Conservation (phyloP, 202 grass and related monocot genomes). For the Cymbopogon flexuosus region DNA sequence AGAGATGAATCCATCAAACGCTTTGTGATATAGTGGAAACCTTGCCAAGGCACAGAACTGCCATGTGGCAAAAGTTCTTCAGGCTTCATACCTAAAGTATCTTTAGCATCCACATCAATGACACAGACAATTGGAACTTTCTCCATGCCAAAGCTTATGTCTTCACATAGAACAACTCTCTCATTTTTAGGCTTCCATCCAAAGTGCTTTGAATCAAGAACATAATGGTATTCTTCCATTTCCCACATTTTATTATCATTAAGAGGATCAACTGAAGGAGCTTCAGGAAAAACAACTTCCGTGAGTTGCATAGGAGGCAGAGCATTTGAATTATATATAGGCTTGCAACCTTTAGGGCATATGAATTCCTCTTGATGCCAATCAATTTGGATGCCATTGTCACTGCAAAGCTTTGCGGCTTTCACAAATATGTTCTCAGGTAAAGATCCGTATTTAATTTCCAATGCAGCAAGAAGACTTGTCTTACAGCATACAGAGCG, state of each 20-base stretch:
- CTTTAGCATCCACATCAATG: conserved; percentile 61
- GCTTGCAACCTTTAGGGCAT: conserved; percentile 78
- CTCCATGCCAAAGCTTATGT: conserved; percentile 87
- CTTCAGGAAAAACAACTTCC: conserved; percentile 22
- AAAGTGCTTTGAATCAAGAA: conserved; percentile 77
- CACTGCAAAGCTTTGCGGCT: conserved; percentile 93
- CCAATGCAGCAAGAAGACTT: conserved; percentile 62
- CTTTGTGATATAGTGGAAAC: conserved; percentile 66
- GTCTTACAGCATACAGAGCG: conserved; percentile 74
- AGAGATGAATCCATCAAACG: conserved; percentile 65
- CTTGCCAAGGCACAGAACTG: conserved; percentile 69
- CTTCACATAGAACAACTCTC: conserved; percentile 67
- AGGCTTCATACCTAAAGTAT: conserved; percentile 41
- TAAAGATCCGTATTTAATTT: conserved; percentile 72
- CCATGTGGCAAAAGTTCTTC: conserved; percentile 33
- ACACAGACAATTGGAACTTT: conserved; percentile 66
- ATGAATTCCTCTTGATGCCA: conserved; percentile 88
- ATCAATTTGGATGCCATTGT: conserved; percentile 70
- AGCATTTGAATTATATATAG: conserved; percentile 33
- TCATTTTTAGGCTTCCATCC: conserved; percentile 52
- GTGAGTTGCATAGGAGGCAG: conserved; percentile 47
- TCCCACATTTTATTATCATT: conserved; percentile 43
- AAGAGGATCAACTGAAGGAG: conserved; percentile 30
- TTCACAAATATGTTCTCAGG: conserved; percentile 83
- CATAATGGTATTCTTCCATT: conserved; percentile 76